phyloP scores from a whole-genome alignment of 2,329 filamentous ascomycete genomes.

The Didymella sp. region DNA sequence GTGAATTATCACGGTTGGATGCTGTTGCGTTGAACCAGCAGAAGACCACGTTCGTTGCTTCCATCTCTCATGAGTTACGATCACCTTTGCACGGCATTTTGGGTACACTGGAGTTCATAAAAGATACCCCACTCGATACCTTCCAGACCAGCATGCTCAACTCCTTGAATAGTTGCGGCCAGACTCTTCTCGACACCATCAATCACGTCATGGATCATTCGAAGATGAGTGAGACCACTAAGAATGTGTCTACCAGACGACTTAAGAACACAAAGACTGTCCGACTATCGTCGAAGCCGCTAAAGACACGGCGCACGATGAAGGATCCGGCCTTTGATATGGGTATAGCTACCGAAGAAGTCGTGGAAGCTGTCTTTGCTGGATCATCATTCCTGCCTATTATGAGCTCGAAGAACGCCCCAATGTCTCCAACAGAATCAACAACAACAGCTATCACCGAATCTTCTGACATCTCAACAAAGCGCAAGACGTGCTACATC shows the following conservation, averaged over 20 bases:
- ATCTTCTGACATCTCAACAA: background rate
- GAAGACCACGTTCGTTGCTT: constrained; percentile 61
- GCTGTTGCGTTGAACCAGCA: constrained; percentile 54
- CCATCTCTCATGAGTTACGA: constrained; percentile 61
- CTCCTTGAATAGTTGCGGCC: constrained; percentile 52
- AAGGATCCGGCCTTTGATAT: constrained; percentile 32
- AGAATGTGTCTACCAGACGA: constrained; percentile 49
- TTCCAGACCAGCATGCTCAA: constrained; percentile 57
- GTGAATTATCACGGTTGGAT: constrained; percentile 62
- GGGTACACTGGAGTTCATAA: constrained; percentile 59
- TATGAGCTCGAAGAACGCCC: constrained; percentile 16
- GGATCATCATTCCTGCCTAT: constrained; percentile 45
- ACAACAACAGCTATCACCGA: constrained; percentile 3
- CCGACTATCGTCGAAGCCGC: constrained; percentile 39
- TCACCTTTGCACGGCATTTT: constrained; percentile 50
- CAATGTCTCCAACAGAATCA: constrained; percentile 15
- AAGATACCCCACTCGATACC: constrained; percentile 53
- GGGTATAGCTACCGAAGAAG: constrained; percentile 30
- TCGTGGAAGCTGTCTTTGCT: constrained; percentile 36
- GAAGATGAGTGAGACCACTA: constrained; percentile 33
- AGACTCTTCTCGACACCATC: constrained; percentile 58
- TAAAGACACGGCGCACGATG: constrained; percentile 30
- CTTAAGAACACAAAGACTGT: constrained; percentile 40
- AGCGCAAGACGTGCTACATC: constrained; percentile 35
- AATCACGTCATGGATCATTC: constrained; percentile 45